These are phyloP conservation scores for Backusella westeae DNA, from an alignment of 192 early-diverging fungal species.

Conservation along the genomic window DNA sequence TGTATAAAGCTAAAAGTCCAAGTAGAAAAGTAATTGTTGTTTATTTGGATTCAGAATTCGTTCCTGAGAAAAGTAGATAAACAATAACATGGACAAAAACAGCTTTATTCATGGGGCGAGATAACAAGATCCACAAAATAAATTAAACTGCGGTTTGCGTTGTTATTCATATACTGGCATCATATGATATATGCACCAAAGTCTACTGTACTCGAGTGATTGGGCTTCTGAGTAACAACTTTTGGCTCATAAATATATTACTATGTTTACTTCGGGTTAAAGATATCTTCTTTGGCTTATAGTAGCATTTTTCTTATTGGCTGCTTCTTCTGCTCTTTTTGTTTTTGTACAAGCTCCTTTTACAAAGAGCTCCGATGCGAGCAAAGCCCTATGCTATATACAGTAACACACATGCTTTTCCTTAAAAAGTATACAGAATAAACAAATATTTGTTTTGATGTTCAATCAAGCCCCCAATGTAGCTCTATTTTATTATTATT, in stretches of 20 bases:
- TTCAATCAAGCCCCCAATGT: not conserved
- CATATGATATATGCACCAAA: not conserved
- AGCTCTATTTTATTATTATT: not conserved
- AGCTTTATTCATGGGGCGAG: not conserved
- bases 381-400: not conserved
- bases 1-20: not conserved
- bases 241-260: not conserved
- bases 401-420: not conserved
- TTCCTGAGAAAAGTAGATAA: not conserved
- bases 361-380: not conserved
- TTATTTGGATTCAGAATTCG: not conserved
- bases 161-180: not conserved
- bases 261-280: not conserved
- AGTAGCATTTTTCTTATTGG: not conserved
- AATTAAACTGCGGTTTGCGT: not conserved
- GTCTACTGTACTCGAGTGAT: not conserved
- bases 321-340: not conserved
- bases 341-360: not conserved
- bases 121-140: slow-evolving; percentile 1
- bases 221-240: not conserved
- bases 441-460: not conserved
- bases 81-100: not conserved
- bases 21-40: not conserved
- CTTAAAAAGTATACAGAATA: not conserved
- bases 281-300: not conserved